Conservation (phyloP, 2,329 filamentous ascomycete species). For the Tolypocladium pustulatum region DNA sequence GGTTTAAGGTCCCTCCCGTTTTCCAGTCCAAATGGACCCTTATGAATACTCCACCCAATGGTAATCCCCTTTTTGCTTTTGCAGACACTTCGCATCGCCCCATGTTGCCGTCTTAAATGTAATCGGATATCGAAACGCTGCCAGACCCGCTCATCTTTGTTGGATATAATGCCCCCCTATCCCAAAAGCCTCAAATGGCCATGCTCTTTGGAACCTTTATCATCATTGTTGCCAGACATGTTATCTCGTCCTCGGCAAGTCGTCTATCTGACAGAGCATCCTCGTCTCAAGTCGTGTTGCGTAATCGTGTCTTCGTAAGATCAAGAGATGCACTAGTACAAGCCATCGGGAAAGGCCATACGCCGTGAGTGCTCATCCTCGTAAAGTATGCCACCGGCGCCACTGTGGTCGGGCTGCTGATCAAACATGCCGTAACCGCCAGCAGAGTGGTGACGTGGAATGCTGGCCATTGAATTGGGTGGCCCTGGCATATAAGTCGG, state of each 20-base stretch:
- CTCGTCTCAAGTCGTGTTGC: neutral
- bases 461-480: conserved; percentile 14
- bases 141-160: conserved; percentile 2
- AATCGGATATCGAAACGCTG: neutral
- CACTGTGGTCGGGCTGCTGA: conserved; percentile 25
- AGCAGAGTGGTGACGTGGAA: conserved; percentile 19
- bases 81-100: conserved; percentile 4
- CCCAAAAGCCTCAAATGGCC: neutral
- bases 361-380: conserved; percentile 31
- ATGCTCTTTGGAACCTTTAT: neutral
- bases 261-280: neutral
- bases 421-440: conserved; percentile 35
- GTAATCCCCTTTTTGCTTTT: neutral
- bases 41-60: neutral
- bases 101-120: neutral
- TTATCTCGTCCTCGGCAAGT: neutral
- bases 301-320: conserved; percentile 7
- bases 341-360: conserved; percentile 31
- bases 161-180: neutral
- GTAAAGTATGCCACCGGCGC: conserved; percentile 26
- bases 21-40: neutral
- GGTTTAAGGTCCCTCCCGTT: neutral
- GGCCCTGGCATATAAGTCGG: conserved; percentile 11
- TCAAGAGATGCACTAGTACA: conserved; percentile 23
- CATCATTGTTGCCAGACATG: neutral